phyloP scores from a whole-genome alignment of 208 protist genomes.

The Tritrichomonas foetus region DNA sequence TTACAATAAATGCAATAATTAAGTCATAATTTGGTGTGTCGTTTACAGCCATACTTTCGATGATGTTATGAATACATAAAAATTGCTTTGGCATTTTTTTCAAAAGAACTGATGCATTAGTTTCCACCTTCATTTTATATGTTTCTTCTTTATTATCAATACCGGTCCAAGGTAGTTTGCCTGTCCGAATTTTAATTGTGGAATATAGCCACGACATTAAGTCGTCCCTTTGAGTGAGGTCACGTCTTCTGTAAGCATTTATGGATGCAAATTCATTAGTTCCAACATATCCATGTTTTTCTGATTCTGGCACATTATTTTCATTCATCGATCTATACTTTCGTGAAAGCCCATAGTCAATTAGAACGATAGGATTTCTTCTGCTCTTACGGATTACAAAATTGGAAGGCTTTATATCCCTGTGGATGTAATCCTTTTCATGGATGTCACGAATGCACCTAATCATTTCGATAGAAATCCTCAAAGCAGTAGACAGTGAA shows the following conservation, averaged over 20 bases:
- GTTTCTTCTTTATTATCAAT: not conserved
- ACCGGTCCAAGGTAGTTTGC: not conserved
- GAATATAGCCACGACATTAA: constrained; percentile 27
- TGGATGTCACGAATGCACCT: not conserved
- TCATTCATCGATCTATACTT: not conserved
- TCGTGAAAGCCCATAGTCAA: not conserved
- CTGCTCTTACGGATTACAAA: not conserved
- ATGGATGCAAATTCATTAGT: not conserved
- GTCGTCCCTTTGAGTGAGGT: not conserved
- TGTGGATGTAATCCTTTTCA: not conserved
- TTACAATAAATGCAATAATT: not conserved
- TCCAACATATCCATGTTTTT: not conserved
- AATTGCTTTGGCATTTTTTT: constrained; percentile 19
- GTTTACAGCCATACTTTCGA: not conserved
- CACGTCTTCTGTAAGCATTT: not conserved
- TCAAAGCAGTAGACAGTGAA: not conserved
- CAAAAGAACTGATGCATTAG: not conserved
- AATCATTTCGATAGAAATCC: not conserved
- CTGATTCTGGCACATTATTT: not conserved
- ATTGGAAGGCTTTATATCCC: constrained; percentile 12
- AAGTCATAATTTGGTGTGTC: not conserved
- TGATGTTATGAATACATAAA: not conserved
- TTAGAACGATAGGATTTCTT: not conserved
- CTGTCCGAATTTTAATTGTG: not conserved
- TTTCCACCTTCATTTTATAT: not conserved